Evolutionary conservation across 139 green algal genomes (phyloP), one percentile per base, ranked within the genome.

Genomic region (Diplosphaera chodatii): DNA sequence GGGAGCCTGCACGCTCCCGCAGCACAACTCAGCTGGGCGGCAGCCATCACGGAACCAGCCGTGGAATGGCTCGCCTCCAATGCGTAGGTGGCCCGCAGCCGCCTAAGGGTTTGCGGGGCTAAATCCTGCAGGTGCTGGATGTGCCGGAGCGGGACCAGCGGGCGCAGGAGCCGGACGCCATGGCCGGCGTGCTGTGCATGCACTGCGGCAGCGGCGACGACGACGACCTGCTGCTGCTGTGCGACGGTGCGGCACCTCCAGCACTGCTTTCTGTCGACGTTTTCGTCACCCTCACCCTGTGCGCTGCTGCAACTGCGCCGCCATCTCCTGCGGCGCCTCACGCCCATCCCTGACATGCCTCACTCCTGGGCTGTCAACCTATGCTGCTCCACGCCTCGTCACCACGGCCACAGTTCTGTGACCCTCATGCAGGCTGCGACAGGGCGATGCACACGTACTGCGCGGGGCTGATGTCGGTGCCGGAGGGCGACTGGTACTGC

Each of bases 391-490:
- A 40, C 56, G 5, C 5, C 15, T 25, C 40, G n/a, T 15, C 40
- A 21, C 21, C 32, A n/a, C n/a, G n/a, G n/a, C n/a, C n/a, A n/a
- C n/a, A n/a, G n/a, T n/a, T n/a, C n/a, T n/a, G 20, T 28, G 20
- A n/a, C 74, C 37, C 33, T 30, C 31, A 1, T 48, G 31, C 79
- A 91, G 86, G 76, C 27, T 94, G 88, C 69, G 84, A 92, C 64
- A 34, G 69, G 1, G 87, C 84, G 10, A 91, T 75, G 40, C 88
- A 94, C 72, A 93, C 81, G 25, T 89, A 90, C 70, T 94, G 88
- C 71, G 78, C 82, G 6, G 72, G 76, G 0, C 72, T 90, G 33
- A 34, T 67, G 2, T 64, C 32, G 22, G 72, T 94, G 0, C 88
- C 88, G 1, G 56, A 83, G 27, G 87, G 79, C 29, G 79, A 89